These are phyloP conservation scores for Taphrina deformans DNA, from an alignment of 1,139 yeast species.

Conservation along the genomic window DNA sequence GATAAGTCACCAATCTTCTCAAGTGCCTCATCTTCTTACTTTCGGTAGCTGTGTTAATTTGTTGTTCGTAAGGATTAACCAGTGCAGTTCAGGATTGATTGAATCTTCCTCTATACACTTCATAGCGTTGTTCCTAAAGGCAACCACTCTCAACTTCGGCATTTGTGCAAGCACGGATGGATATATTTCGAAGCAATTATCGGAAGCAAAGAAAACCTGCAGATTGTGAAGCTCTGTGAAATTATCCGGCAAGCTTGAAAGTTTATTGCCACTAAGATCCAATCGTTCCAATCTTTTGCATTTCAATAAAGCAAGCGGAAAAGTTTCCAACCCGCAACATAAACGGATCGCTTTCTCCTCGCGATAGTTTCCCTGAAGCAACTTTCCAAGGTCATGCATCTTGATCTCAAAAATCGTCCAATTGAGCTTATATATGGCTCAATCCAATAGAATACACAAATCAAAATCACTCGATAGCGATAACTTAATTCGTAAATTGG, in stretches of 20 bases:
- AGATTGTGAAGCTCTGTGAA: conserved; percentile 6
- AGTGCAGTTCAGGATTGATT: background rate
- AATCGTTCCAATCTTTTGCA: conserved; percentile 4
- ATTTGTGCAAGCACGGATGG: conserved; percentile 7
- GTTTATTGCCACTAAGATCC: conserved; percentile 16
- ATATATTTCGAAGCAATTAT: conserved; percentile 6
- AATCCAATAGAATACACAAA: too few relatives aligned
- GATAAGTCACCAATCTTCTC: background rate
- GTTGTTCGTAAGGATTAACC: conserved; percentile 30
- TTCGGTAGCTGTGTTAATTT: conserved; percentile 1
- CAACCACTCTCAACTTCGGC: conserved; percentile 17
- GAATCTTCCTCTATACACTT: conserved; percentile 1
- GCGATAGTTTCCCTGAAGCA: background rate
- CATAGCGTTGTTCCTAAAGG: conserved; percentile 28
- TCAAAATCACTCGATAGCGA: too few relatives aligned
- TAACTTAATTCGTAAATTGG: too few relatives aligned
- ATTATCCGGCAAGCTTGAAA: conserved; percentile 1
- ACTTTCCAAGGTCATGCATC: conserved; percentile 2
- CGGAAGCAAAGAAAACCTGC: conserved; percentile 6
- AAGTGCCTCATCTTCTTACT: too few relatives aligned
- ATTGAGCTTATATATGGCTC: too few relatives aligned
- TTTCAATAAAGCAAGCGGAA: conserved; percentile 7
- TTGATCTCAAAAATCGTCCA: too few relatives aligned
- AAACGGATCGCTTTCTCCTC: background rate
- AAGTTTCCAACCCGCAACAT: background rate